Conservation (phyloP, 768 basidiomycete species). For the Mycena polygramma region DNA sequence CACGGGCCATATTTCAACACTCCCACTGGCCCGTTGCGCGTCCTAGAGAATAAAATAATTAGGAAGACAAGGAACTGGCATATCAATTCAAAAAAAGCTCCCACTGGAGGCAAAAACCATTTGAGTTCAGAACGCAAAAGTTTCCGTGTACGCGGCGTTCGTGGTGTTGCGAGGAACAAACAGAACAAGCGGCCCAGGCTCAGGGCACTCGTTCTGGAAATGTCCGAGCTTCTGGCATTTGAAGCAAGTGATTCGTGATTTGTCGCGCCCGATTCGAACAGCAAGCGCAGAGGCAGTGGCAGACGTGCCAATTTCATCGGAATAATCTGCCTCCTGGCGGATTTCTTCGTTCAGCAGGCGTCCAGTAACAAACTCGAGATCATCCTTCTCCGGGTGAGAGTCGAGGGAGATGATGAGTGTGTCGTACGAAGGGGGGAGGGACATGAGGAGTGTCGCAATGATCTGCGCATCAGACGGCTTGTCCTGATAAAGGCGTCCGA, state of each 20-base stretch:
- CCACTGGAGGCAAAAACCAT: no score
- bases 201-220: conserved; percentile 30
- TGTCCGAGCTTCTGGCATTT: conserved; percentile 27
- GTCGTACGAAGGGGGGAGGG: conserved; percentile 22
- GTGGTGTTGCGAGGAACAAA: background rate
- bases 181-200: conserved; percentile 26
- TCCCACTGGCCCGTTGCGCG: no score
- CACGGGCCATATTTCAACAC: no score
- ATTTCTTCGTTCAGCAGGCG: conserved; percentile 21
- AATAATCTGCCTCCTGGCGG: conserved; percentile 14
- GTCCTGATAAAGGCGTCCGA: conserved; percentile 21
- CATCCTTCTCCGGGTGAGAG: conserved; percentile 15
- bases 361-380: conserved; percentile 19
- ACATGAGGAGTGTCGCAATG: conserved; percentile 28
- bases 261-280: background rate
- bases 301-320: background rate
- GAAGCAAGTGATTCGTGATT: conserved; percentile 20
- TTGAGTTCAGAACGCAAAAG: background rate
- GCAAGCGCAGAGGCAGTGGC: no score
- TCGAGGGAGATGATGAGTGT: conserved; percentile 22
- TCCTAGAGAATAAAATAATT: no score
- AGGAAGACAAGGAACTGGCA: no score
- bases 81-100: no score
- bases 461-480: conserved; percentile 31
- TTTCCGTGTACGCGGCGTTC: background rate